Conservation (phyloP, 2,329 filamentous ascomycete genomes). For the Aaosphaeria arxii region DNA sequence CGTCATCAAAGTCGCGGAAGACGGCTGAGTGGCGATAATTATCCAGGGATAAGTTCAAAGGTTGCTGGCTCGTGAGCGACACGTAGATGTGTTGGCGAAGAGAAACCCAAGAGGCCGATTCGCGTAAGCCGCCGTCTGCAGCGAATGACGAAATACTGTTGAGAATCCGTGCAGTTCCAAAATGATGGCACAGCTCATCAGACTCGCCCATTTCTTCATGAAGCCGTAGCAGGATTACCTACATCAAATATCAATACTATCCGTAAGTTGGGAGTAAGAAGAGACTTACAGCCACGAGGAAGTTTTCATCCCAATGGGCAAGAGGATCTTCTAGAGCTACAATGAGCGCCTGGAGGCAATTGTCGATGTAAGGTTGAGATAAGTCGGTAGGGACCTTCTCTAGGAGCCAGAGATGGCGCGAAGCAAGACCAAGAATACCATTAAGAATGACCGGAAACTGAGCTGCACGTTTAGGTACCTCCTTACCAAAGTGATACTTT, state of each 20-base stretch:
- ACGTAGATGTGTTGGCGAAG: slow-evolving; percentile 43
- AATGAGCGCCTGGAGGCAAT: slow-evolving; percentile 48
- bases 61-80: slow-evolving; percentile 33
- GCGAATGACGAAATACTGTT: slow-evolving; percentile 39
- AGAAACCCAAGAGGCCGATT: slow-evolving; percentile 41
- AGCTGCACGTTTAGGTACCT: slow-evolving; percentile 47
- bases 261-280: background rate
- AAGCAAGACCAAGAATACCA: slow-evolving; percentile 47
- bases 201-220: slow-evolving; percentile 47
- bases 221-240: slow-evolving; percentile 46
- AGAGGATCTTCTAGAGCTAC: slow-evolving; percentile 42
- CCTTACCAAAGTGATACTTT: slow-evolving; percentile 39
- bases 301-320: slow-evolving; percentile 45
- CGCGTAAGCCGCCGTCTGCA: slow-evolving; percentile 38
- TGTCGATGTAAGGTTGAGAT: slow-evolving; percentile 45
- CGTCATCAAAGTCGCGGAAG: slow-evolving; percentile 27
- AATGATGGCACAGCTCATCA: slow-evolving; percentile 40
- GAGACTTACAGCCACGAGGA: slow-evolving; percentile 40
- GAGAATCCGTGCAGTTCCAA: slow-evolving; percentile 38
- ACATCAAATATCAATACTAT: background rate
- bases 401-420: slow-evolving; percentile 44
- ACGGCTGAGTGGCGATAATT: slow-evolving; percentile 27
- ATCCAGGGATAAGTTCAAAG: slow-evolving; percentile 26
- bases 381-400: slow-evolving; percentile 38
- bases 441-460: slow-evolving; percentile 47